phyloP scores from a whole-genome alignment of 495 filamentous ascomycete genomes.

The Aspergillus affinis region DNA sequence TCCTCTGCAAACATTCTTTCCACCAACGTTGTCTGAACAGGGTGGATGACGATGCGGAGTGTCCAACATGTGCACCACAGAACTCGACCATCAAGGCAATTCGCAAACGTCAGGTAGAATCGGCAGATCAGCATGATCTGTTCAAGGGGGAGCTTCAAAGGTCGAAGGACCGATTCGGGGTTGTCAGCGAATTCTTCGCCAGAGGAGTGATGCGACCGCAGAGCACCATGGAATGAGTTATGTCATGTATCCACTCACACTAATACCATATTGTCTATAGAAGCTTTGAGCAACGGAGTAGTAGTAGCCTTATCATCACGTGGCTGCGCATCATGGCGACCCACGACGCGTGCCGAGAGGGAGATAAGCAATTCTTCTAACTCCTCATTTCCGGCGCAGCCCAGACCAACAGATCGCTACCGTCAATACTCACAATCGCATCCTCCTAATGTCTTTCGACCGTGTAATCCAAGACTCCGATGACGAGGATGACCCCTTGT shows the following conservation, averaged over 20 bases:
- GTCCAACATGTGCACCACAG: constrained; percentile 75
- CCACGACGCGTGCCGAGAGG: constrained; percentile 18
- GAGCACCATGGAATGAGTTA: constrained; percentile 38
- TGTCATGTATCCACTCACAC: constrained; percentile 1
- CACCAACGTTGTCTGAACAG: constrained; percentile 81
- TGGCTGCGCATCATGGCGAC: constrained; percentile 27
- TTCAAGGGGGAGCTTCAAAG: constrained; percentile 79
- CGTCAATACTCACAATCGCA: neutral
- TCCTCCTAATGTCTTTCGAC: constrained; percentile 30
- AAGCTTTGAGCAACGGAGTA: neutral
- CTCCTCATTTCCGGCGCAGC: neutral
- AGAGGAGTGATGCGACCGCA: constrained; percentile 76
- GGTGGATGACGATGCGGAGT: constrained; percentile 70
- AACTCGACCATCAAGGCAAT: constrained; percentile 87
- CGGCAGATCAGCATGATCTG: constrained; percentile 83
- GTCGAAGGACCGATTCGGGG: constrained; percentile 80
- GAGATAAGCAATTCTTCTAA: constrained; percentile 20
- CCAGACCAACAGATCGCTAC: neutral
- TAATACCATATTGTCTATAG: constrained; percentile 4
- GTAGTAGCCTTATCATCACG: constrained; percentile 41
- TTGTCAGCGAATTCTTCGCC: constrained; percentile 92
- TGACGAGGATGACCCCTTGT: constrained; percentile 46
- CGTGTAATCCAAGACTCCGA: constrained; percentile 53
- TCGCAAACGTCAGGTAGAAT: constrained; percentile 81
- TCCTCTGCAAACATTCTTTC: constrained; percentile 94